Base-by-base conservation (phyloP, 805 yeast species). In the Monosporozyma servazzii region DNA sequence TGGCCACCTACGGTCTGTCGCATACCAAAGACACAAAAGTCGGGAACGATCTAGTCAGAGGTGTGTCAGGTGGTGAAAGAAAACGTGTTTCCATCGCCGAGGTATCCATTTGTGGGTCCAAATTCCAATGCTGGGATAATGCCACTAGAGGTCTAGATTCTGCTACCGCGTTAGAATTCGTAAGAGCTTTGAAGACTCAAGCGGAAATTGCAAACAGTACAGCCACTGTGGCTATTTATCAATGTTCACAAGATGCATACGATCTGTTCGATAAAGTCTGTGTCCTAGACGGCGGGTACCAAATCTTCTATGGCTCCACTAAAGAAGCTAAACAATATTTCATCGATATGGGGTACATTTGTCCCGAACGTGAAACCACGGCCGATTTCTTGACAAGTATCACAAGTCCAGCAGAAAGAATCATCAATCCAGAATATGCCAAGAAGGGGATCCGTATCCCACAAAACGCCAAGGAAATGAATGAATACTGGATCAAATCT, bases 141-240 rank as follows among this genome's bases (percentile, higher is more conserved):
- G 84, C 91, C 5, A 87, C 95, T 5, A 79, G 93, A 71, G 95
- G 95, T 59, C 74, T 87, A 53, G 95, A 86, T 69, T 77, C 93
- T 3, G 85, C 93, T 10, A 86, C 93, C 42, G 95, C 95, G 3
- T 72, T 84, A 56, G 90, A 85, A 63, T 86, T 80, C 60, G 74
- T 84, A 41, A 73, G 79, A 54, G 83, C 88, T 20, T 72, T 86
- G 54, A 80, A 85, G 59, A 75, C 80, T 2, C 70, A 79, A n/a
- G 82, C 88, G 3, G 68, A 73, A 36, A 68, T 82, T 48, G 65
- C 76, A 52, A 72, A 75, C 23, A 71, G 78, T 13, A 73, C 84
- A 5, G 81, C 86, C 1, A 72, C 82, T 45, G 82, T 84, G 48
- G 86, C 91, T 29, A 80, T 84, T 48, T 80, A 80, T 64, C 87